Conservation (phyloP, 768 basidiomycete species). For the Boletus vermiculosoides region DNA sequence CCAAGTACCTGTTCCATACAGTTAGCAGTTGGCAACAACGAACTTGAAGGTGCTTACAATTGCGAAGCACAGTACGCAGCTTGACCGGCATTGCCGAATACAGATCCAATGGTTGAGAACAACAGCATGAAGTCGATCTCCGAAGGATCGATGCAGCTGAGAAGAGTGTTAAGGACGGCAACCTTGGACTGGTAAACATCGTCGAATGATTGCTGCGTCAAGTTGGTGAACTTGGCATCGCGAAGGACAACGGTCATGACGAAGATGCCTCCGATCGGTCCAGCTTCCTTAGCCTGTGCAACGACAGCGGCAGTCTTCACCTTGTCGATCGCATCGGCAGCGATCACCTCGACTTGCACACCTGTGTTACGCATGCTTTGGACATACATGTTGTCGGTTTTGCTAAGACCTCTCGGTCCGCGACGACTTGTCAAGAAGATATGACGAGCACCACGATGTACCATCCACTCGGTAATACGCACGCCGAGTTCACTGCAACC, state of each 20-base stretch:
- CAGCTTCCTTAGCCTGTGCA: constrained; percentile 19
- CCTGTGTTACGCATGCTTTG: constrained; percentile 23
- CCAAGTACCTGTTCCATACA: constrained; percentile 27
- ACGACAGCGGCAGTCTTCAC: constrained; percentile 26
- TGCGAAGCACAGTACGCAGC: constrained; percentile 26
- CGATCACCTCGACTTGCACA: constrained; percentile 27
- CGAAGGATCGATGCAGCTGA: constrained; percentile 15
- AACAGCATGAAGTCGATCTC: constrained; percentile 33
- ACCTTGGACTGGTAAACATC: constrained; percentile 26
- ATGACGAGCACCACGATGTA: constrained; percentile 31
- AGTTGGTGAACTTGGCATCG: constrained; percentile 33
- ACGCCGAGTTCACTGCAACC: constrained; percentile 26
- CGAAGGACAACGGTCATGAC: constrained; percentile 37
- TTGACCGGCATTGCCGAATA: constrained; percentile 31
- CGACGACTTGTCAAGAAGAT: constrained; percentile 32
- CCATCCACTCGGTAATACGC: constrained; percentile 36
- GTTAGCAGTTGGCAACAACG: constrained; percentile 1
- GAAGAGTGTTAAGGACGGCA: constrained; percentile 17
- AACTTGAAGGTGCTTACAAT: constrained; percentile 7
- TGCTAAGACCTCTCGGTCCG: constrained; percentile 17
- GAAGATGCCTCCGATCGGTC: constrained; percentile 33
- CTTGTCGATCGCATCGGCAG: constrained; percentile 26
- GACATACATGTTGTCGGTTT: constrained; percentile 30
- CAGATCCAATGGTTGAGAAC: constrained; percentile 36
- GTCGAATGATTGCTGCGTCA: constrained; percentile 34